Percentiles rank a stretch among this genome's conserved stretches.
These are phyloP conservation scores for Pleurotus djamor DNA, from an alignment of 768 basidiomycete genomes.

Conservation along the genomic window DNA sequence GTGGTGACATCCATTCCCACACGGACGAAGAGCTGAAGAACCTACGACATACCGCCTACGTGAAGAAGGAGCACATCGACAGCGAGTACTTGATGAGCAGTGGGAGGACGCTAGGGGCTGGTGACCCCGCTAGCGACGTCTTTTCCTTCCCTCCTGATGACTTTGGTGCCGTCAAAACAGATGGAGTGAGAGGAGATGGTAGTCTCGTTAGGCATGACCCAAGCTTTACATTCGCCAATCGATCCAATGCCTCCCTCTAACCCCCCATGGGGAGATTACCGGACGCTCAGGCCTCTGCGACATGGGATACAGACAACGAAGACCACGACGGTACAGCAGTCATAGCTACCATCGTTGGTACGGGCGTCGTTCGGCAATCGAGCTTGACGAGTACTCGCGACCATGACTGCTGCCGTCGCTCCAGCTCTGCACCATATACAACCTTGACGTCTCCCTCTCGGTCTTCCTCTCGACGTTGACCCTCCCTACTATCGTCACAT, in stretches of 20 bases:
- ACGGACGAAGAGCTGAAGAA: slow-evolving; percentile 37
- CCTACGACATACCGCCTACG: slow-evolving; percentile 36
- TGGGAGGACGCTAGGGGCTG: slow-evolving; percentile 12
- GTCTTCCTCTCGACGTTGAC: background rate
- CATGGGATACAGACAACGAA: background rate
- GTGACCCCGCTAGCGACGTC: slow-evolving; percentile 4
- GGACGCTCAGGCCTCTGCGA: background rate
- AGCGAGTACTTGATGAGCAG: slow-evolving; percentile 31
- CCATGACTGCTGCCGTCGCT: background rate
- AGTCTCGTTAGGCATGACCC: background rate
- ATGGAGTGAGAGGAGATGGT: background rate
- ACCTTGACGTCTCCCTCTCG: too few relatives aligned
- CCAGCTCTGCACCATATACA: too few relatives aligned
- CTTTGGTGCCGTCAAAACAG: background rate
- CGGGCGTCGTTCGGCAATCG: background rate
- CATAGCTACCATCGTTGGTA: background rate
- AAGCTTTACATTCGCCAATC: background rate
- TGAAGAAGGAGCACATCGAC: slow-evolving; percentile 28
- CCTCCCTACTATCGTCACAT: background rate
- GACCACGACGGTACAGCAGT: slow-evolving; percentile 5
- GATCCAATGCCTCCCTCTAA: too few relatives aligned
- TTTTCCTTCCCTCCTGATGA: background rate
- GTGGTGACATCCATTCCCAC: slow-evolving; percentile 19
- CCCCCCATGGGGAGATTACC: background rate
- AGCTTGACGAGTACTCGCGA: background rate